Evolutionary conservation across 2,329 filamentous ascomycete species (phyloP), one percentile per base, ranked within the genome.

Genomic region (Elsinoe ampelina): DNA sequence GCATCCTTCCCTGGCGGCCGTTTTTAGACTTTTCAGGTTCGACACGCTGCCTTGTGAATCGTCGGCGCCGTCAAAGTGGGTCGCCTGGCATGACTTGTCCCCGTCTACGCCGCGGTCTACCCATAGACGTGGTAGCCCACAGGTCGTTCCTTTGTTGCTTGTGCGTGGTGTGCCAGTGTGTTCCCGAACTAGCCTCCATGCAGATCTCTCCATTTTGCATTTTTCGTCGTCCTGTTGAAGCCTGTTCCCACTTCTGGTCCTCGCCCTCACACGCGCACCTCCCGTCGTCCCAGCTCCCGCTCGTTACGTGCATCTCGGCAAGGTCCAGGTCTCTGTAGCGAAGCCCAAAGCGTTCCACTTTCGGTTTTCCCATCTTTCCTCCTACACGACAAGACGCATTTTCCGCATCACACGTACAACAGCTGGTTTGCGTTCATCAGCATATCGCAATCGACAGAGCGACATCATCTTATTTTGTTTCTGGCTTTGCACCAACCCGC

Each of bases 301-400:
- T 17, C 39, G 48, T 52, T 52, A 26, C 48, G 48, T 52, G 48
- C 48, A 52, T 52, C 48, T 52, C 48, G 48, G 48, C 48, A 39
- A 52, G 48, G 32, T 34, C 35, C 39, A 52, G 48, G 32, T 34
- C 35, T 52, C 13, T 36, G 41, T 15, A 36, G 7, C 20, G 26
- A 50, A 50, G 45, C 45, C 26, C 45, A 50, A 52, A 52, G 48
- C 32, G 48, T 52, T 52, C 48, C 48, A 52, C 48, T 39, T 26
- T 52, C 48, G 48, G 32, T 52, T 52, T 52, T 26, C 12, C 48
- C 12, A 35, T 35, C 32, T 52, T 34, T 52, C 48, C 48, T 52
- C 22, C 48, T 52, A 52, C 48, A 52, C 48, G 48, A 52, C 32
- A 39, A 39, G 48, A 39, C 48, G 32, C 11, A 22, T 39, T 38